Evolutionary conservation across 2,329 filamentous ascomycete species (phyloP).

Genomic region (Trichoderma hamatum): DNA sequence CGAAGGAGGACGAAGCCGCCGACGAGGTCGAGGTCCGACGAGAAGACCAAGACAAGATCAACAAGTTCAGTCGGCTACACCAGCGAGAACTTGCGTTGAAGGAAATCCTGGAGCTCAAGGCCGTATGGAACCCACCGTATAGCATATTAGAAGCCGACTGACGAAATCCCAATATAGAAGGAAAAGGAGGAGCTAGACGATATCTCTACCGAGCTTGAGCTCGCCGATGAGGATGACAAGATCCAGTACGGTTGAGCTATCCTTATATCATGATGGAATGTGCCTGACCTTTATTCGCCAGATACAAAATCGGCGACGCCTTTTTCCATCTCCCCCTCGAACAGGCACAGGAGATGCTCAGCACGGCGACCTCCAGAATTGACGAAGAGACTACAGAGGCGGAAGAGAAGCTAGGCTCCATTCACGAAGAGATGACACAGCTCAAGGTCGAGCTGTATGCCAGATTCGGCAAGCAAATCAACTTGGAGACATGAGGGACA

Average conservation of each 20-base stretch:
- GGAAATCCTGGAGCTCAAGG: conserved; percentile 78
- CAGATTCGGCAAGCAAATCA: conserved; percentile 94
- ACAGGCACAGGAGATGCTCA: conserved; percentile 85
- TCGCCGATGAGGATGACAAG: conserved; percentile 92
- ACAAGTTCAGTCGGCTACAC: conserved; percentile 92
- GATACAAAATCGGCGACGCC: conserved; percentile 95
- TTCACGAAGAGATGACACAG: conserved; percentile 84
- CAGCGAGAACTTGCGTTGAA: conserved; percentile 79
- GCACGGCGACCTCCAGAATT: conserved; percentile 69
- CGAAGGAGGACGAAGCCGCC: conserved; percentile 86
- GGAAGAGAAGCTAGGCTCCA: conserved; percentile 73
- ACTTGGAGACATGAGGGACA: conserved; percentile 72
- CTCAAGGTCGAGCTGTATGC: conserved; percentile 93
- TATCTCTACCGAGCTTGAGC: conserved; percentile 84
- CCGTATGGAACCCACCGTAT: conserved; percentile 53
- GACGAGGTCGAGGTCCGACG: conserved; percentile 89
- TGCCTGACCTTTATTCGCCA: conserved; percentile 42
- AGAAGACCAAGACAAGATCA: conserved; percentile 99
- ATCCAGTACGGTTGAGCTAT: conserved; percentile 69
- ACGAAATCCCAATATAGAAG: conserved; percentile 62
- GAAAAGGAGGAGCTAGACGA: conserved; percentile 98
- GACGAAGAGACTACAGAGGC: conserved; percentile 75
- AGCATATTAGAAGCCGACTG: conserved; percentile 31
- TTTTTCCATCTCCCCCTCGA: conserved; percentile 85
- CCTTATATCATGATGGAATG: background rate